These are phyloP conservation scores for Penicillium pancosmium DNA, from an alignment of 495 filamentous ascomycete genomes.

Conservation along the genomic window DNA sequence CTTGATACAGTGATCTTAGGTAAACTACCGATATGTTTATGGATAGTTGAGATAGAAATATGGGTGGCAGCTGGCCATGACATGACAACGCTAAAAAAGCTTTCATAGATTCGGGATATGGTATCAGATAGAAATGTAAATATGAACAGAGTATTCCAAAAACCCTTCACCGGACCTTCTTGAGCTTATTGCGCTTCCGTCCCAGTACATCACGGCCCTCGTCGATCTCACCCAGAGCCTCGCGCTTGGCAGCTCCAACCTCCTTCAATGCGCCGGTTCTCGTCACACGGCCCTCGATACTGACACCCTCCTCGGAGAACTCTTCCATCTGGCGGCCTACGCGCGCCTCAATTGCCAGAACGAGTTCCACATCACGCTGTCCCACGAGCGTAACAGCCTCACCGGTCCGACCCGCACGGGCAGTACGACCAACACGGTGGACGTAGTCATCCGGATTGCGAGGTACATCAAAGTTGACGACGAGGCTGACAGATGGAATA, in stretches of 20 bases:
- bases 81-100: slow-evolving; percentile 9
- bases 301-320: slow-evolving; percentile 87
- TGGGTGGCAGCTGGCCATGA: neutral
- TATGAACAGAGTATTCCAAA: neutral
- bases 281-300: slow-evolving; percentile 82
- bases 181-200: slow-evolving; percentile 48
- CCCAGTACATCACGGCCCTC: slow-evolving; percentile 82
- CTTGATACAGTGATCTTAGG: neutral
- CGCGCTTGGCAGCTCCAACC: slow-evolving; percentile 88
- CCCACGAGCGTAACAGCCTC: slow-evolving; percentile 87
- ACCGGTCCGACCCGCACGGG: slow-evolving; percentile 82
- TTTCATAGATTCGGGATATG: slow-evolving; percentile 12
- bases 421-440: slow-evolving; percentile 93
- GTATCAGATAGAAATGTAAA: slow-evolving; percentile 21
- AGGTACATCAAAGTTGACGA: slow-evolving; percentile 94
- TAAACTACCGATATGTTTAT: neutral
- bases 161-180: slow-evolving; percentile 43
- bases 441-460: slow-evolving; percentile 97
- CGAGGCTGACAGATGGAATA: slow-evolving; percentile 87
- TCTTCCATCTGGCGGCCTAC: slow-evolving; percentile 79
- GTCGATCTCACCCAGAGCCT: slow-evolving; percentile 86
- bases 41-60: neutral
- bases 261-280: slow-evolving; percentile 76
- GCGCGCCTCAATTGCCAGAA: slow-evolving; percentile 83
- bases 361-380: slow-evolving; percentile 84